Evolutionary conservation across 2,329 filamentous ascomycete genomes (phyloP), one percentile per base, ranked within the genome.

Genomic region (Kalaharituber pfeilii): DNA sequence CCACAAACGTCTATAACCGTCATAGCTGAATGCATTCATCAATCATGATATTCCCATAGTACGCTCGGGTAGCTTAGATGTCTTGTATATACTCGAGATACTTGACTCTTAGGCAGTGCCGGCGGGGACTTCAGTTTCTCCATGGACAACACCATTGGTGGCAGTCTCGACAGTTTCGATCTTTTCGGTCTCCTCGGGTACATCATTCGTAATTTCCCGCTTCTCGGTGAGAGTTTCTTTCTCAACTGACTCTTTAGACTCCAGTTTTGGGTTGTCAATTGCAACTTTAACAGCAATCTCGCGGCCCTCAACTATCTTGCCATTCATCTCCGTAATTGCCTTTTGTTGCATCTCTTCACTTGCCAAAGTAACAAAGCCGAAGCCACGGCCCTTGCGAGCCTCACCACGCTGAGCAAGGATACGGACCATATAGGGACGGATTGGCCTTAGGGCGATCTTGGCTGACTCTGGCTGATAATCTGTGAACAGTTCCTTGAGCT

Each of bases 201-300:
- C 44, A 9, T 65, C 66, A 29, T 65, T 67, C 29, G 63, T 65
- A 33, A 68, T 67, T 15, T 15, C 13, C 11, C 5, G 5, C 65
- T 72, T 69, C 55, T 69, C 67, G 52, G 60, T 60, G 22, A 67
- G 62, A 33, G n/a, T 30, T 28, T 18, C 45, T n/a, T 20, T 22
- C 26, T 11, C 70, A 64, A 75, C 82, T 66, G 84, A 80, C 69
- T 95, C 89, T n/a, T n/a, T n/a, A 72, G 95, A 89, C 62, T 82
- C 79, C 57, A 79, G 81, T 83, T 96, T 98, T 73, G 91, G 91
- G 77, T 87, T 95, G 76, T 98, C 91, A 68, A 98, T 96, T 68
- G 91, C 91, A 69, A 98, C 88, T 84, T 98, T 98, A 78, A 98
- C 91, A 62, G 91, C 91, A 65, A 98, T 98, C 76, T 96, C 89